These are phyloP conservation scores for Fragaria vesca DNA, from an alignment of 306 rosid genomes.

Conservation along the genomic window DNA sequence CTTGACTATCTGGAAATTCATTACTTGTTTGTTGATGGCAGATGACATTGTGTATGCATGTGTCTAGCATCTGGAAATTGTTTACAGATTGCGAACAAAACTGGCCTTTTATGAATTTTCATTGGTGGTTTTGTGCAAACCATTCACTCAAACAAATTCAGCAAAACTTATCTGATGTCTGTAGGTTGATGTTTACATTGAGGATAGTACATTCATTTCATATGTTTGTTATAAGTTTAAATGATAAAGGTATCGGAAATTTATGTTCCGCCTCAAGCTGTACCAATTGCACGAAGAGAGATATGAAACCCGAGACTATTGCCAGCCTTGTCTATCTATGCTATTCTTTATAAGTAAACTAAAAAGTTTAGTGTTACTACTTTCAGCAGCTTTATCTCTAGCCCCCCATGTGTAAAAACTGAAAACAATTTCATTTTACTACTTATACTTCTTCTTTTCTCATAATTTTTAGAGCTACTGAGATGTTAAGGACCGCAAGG, in stretches of 20 bases:
- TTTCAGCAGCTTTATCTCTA: not conserved
- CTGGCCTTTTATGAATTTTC: not conserved
- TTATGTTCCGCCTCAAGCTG: conserved; percentile 70
- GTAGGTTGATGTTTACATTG: not conserved
- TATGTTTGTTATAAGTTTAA: not conserved
- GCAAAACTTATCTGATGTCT: not conserved
- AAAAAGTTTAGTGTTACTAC: not conserved
- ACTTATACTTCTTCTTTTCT: not conserved
- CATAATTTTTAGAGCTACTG: not conserved
- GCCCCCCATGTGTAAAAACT: not conserved
- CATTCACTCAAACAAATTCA: not conserved
- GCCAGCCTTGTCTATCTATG: conserved; percentile 75
- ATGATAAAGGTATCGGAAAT: conserved; percentile 58
- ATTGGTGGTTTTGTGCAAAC: not conserved
- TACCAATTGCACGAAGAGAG: conserved; percentile 85
- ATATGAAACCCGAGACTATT: conserved; percentile 87
- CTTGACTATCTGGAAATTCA: not conserved
- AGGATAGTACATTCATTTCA: not conserved
- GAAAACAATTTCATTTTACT: not conserved
- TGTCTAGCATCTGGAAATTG: not conserved
- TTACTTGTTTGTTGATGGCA: not conserved
- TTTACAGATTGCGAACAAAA: not conserved
- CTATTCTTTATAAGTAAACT: conserved; percentile 34
- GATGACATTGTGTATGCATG: not conserved
- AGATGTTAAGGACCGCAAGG: not conserved